phyloP scores from a whole-genome alignment of 148 eudicot species.

The Beta vulgaris region DNA sequence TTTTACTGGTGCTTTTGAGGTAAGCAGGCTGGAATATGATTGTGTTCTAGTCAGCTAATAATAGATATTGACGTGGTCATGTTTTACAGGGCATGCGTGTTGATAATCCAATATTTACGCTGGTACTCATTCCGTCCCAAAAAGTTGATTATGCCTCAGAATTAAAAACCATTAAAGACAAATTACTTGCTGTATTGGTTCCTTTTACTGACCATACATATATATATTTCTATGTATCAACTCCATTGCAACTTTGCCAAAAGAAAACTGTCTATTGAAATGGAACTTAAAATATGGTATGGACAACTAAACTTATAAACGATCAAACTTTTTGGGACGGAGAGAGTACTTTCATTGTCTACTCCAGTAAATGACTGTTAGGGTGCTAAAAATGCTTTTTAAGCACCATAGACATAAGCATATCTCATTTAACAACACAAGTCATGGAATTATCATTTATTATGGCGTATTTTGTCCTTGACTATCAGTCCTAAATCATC shows the following conservation, averaged over 20 bases:
- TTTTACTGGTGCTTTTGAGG: slow-evolving; percentile 97
- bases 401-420: background rate
- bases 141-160: background rate
- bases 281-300: background rate
- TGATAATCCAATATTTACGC: slow-evolving; percentile 26
- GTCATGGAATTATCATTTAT: no score
- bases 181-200: background rate
- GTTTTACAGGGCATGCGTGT: slow-evolving; percentile 20
- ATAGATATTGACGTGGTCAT: slow-evolving; percentile 15
- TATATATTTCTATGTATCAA: background rate
- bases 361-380: background rate
- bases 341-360: background rate
- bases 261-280: background rate
- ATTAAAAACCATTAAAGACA: background rate
- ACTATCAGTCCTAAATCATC: no score
- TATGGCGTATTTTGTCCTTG: no score
- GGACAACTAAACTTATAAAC: background rate
- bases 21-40: slow-evolving; percentile 26
- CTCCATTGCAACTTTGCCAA: background rate
- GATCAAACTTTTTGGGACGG: background rate
- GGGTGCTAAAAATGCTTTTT: background rate
- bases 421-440: no score
- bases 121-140: slow-evolving; percentile 24
- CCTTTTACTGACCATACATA: background rate
- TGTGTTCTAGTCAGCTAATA: slow-evolving; percentile 12